These are phyloP conservation scores for Baudoinia panamericana DNA, from an alignment of 495 filamentous ascomycete species.

Conservation along the genomic window DNA sequence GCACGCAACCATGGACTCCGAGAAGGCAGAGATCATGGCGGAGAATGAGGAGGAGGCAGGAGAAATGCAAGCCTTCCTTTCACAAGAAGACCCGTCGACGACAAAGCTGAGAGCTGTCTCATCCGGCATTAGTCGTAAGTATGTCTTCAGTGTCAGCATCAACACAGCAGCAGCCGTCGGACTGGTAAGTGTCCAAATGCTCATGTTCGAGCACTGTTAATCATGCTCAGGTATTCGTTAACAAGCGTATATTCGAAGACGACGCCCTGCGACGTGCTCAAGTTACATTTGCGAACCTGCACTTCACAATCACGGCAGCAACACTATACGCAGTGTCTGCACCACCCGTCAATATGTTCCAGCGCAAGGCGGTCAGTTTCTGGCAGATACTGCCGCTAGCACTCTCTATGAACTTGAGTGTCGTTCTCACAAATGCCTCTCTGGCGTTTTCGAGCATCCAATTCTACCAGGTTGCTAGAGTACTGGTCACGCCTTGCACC, in stretches of 20 bases:
- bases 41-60: too few species aligned
- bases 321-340: constrained; percentile 44
- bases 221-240: constrained; percentile 51
- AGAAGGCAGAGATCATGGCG: too few species aligned
- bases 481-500: constrained; percentile 56
- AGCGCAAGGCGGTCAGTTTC: constrained; percentile 40
- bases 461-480: constrained; percentile 62
- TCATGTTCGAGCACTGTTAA: not conserved
- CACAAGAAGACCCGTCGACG: too few species aligned
- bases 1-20: too few species aligned
- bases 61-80: too few species aligned
- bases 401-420: constrained; percentile 55
- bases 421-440: constrained; percentile 62
- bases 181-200: constrained; percentile 7
- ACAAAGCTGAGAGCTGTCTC: too few species aligned
- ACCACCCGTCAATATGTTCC: constrained; percentile 48
- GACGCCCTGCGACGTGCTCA: constrained; percentile 51
- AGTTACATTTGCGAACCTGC: constrained; percentile 57
- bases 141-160: constrained; percentile 2
- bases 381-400: constrained; percentile 50
- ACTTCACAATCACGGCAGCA: constrained; percentile 41
- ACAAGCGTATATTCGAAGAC: constrained; percentile 62
- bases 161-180: constrained; percentile 5
- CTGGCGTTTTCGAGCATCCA: constrained; percentile 58
- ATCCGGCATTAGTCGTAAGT: too few species aligned